Base-by-base conservation (phyloP, 2,329 filamentous ascomycete species). In the Colletotrichum tofieldiae region DNA sequence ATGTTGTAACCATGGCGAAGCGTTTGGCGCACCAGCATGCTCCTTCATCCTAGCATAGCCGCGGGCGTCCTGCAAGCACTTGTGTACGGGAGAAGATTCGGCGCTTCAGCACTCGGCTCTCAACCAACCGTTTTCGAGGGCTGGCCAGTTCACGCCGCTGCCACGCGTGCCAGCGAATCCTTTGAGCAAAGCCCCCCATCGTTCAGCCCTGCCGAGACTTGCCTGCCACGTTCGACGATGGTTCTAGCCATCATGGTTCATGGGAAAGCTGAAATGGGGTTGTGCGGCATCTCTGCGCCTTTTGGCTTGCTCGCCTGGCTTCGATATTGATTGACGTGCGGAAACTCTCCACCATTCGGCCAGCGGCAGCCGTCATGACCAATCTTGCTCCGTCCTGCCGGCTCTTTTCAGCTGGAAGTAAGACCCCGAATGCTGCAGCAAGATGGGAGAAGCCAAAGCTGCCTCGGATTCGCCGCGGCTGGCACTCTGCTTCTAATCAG, bases 341-440 rank as follows among this genome's bases (percentile, higher is more conserved):
- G 1, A 32, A 6, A 32, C 29, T 6, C 29, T 32, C 6, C 29
- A 32, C 1, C 6, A 32, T 32, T 32, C 29, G 29, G 29, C 29
- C 29, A 32, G 29, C 29, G 3, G 29, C 6, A 32, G 29, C 29
- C 29, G 29, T 32, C 29, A 6, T 32, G 29, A 32, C 29, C 29
- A 32, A 32, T 32, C 29, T 32, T 32, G 29, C 4, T 32, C 55
- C 11, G 14, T 43, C 14, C 39, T 55, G 61, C 55, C 47, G 32
- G 35, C 51, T 32, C 18, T 41, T 43, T 26, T 67, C 64, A 41
- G 54, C 43, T 47, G 56, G 14, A 43, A 63, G 20, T 39, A 56
- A n/a, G 5, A 11, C 20, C 18, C 37, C 61, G 2, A 41, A 64
- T 20, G 54, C 39, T 49, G 59, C 59, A 51, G 32, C 18, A 20